A percentile compares a stretch with the other conserved stretches of the same genome.
These are phyloP conservation scores for Acacia pycnantha DNA, from an alignment of 331 rosid genomes.

Conservation along the genomic window DNA sequence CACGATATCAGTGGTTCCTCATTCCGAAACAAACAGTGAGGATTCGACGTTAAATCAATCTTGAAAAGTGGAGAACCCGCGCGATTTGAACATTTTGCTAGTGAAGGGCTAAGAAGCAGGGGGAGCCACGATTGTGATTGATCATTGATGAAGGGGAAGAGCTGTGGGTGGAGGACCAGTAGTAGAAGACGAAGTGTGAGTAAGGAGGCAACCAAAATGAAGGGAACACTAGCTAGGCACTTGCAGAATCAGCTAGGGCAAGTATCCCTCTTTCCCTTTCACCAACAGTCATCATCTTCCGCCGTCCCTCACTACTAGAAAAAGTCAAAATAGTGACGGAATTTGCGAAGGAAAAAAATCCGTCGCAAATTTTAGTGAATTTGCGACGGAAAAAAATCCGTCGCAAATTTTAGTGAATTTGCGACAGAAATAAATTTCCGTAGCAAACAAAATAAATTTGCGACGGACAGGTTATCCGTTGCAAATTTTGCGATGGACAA, in stretches of 20 bases:
- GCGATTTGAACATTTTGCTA: not conserved
- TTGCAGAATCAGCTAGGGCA: slow-evolving; percentile 66
- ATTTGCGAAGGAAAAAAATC: too few relatives aligned
- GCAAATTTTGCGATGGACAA: too few relatives aligned
- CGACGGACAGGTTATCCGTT: too few relatives aligned
- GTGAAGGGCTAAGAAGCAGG: not conserved
- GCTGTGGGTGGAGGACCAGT: slow-evolving; percentile 14
- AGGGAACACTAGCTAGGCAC: slow-evolving; percentile 51
- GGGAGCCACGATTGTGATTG: not conserved
- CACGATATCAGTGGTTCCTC: too few relatives aligned
- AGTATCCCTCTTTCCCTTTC: slow-evolving; percentile 34
- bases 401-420: too few relatives aligned
- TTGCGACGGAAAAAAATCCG: too few relatives aligned
- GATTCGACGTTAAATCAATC: not conserved
- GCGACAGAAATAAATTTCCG: too few relatives aligned
- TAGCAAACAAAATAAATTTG: too few relatives aligned
- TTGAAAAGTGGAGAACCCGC: not conserved
- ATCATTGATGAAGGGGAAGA: slow-evolving; percentile 40
- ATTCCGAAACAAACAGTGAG: not conserved
- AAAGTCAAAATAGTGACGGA: too few relatives aligned
- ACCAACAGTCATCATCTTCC: slow-evolving; percentile 30
- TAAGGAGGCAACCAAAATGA: slow-evolving; percentile 48
- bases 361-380: too few relatives aligned
- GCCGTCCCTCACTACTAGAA: slow-evolving; percentile 36
- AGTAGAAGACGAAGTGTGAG: slow-evolving; percentile 2